phyloP scores from a whole-genome alignment of 176 grass and related monocot genomes.

The Hordeum marinum region DNA sequence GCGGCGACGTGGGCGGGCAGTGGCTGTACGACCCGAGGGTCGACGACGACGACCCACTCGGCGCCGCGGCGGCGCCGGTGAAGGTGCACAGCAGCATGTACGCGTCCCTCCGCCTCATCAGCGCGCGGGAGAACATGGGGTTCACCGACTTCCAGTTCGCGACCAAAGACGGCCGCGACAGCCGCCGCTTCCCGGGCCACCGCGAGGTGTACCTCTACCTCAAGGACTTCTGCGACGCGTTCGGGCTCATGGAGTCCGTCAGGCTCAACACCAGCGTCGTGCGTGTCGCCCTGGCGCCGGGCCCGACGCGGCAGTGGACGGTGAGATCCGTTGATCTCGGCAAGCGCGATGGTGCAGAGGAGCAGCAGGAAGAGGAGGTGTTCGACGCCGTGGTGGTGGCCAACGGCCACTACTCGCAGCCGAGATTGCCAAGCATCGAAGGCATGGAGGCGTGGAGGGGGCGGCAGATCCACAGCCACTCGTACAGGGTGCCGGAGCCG shows the following conservation, averaged over 20 bases:
- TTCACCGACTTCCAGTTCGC: not conserved
- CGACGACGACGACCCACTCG: not conserved
- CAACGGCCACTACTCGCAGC: not conserved
- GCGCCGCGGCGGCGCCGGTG: not conserved
- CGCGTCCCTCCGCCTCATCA: not conserved
- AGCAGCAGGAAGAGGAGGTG: not conserved
- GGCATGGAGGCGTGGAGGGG: not conserved
- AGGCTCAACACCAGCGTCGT: not conserved
- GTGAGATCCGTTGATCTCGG: not conserved
- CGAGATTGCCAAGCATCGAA: not conserved
- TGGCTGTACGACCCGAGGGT: not conserved
- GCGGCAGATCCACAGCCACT: not conserved
- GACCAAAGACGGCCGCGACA: not conserved
- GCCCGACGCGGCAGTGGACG: not conserved
- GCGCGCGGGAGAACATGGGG: not conserved
- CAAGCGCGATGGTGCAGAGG: not conserved
- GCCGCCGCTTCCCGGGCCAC: not conserved
- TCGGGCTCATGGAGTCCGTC: not conserved
- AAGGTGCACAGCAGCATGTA: not conserved
- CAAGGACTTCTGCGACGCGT: not conserved
- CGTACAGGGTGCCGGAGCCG: not conserved
- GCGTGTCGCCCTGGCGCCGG: not conserved
- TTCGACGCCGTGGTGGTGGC: not conserved
- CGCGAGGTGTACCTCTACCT: not conserved
- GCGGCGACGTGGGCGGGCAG: not conserved